Conservation (phyloP, 768 basidiomycete genomes). For the Harrya chromipes region DNA sequence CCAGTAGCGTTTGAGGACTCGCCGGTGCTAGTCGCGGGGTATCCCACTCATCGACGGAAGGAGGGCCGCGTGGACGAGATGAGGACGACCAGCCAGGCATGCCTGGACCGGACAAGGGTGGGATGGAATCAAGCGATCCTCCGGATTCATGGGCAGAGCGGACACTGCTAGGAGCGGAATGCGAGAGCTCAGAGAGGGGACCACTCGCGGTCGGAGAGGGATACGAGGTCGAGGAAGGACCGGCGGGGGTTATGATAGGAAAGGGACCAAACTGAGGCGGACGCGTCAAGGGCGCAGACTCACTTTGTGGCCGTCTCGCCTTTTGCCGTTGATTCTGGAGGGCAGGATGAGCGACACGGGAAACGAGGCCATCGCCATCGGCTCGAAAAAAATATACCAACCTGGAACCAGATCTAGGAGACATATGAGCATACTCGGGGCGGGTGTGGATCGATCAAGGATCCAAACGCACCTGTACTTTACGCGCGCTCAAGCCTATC, state of each 20-base stretch:
- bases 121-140: slow-evolving; percentile 34
- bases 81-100: slow-evolving; percentile 41
- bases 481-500: slow-evolving; percentile 85
- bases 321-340: slow-evolving; percentile 84
- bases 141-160: slow-evolving; percentile 13
- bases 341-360: slow-evolving; percentile 6
- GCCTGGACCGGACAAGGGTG: slow-evolving; percentile 52
- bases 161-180: slow-evolving; percentile 11
- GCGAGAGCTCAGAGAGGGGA: slow-evolving; percentile 11
- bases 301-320: slow-evolving; percentile 69
- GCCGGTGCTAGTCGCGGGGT: slow-evolving; percentile 8
- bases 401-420: slow-evolving; percentile 86
- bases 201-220: slow-evolving; percentile 6
- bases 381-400: slow-evolving; percentile 23
- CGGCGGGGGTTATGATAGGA: slow-evolving; percentile 41
- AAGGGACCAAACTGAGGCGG: slow-evolving; percentile 66
- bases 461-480: slow-evolving; percentile 71
- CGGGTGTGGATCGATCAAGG: slow-evolving; percentile 1
- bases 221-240: slow-evolving; percentile 22
- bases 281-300: slow-evolving; percentile 49
- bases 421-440: slow-evolving; percentile 9
- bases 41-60: slow-evolving; percentile 20
- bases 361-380: neutral
- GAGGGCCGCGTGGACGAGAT: slow-evolving; percentile 10
- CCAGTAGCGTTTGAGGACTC: slow-evolving; percentile 7